These are phyloP conservation scores for Neurospora sp. DNA, from an alignment of 495 filamentous ascomycete genomes.

Conservation along the genomic window DNA sequence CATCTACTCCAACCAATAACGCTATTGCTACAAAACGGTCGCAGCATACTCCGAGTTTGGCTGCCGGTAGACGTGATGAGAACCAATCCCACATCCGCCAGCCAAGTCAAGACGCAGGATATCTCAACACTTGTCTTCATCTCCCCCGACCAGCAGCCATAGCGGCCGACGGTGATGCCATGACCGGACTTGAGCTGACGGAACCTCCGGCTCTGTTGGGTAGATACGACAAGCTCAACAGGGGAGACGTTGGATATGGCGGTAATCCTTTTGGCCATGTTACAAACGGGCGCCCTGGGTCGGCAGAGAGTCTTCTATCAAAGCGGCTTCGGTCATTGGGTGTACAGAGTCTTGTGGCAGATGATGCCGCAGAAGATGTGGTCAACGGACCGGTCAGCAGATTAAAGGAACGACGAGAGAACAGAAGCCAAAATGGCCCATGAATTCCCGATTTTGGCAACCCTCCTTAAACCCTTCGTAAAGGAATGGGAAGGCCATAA, in stretches of 20 bases:
- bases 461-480: too few relatives aligned
- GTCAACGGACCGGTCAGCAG: background rate
- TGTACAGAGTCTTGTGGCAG: slow-evolving; percentile 8
- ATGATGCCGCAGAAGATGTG: background rate
- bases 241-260: slow-evolving; percentile 56
- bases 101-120: background rate
- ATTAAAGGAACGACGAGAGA: background rate
- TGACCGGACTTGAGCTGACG: slow-evolving; percentile 10
- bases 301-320: slow-evolving; percentile 33
- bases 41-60: background rate
- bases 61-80: background rate
- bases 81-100: background rate
- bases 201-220: slow-evolving; percentile 34
- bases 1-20: background rate
- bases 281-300: slow-evolving; percentile 10
- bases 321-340: slow-evolving; percentile 34
- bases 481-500: background rate
- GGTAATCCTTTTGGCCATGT: slow-evolving; percentile 41
- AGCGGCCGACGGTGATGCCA: slow-evolving; percentile 3
- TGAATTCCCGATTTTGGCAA: background rate
- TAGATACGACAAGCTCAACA: slow-evolving; percentile 60
- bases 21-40: background rate
- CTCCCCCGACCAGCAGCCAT: background rate
- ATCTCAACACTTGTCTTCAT: background rate
- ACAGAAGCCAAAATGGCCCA: background rate